Evolutionary conservation across 345 rosid species (phyloP).

Genomic region (Erodium maritimum): DNA sequence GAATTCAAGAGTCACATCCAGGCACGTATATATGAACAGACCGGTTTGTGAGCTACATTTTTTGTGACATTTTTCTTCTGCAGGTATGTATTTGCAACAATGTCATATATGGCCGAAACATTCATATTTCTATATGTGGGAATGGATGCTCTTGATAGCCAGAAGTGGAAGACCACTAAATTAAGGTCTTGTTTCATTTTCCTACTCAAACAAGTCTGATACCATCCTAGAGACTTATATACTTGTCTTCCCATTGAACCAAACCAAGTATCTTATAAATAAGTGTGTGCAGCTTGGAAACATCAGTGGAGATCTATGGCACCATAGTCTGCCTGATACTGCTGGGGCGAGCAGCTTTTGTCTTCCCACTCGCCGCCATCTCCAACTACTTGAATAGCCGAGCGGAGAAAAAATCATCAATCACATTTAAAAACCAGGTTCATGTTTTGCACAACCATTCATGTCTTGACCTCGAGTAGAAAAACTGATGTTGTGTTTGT

Average conservation of each 20-base stretch:
- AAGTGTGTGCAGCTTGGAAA: conserved; percentile 38
- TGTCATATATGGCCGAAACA: conserved; percentile 82
- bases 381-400: conserved; percentile 51
- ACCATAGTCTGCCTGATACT: conserved; percentile 40
- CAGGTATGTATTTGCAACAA: conserved; percentile 79
- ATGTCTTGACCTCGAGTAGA: too few relatives aligned
- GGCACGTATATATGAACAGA: conserved; percentile 22
- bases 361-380: conserved; percentile 60
- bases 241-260: too few relatives aligned
- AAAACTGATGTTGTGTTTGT: background rate
- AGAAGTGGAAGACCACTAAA: conserved; percentile 68
- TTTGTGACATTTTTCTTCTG: conserved; percentile 6
- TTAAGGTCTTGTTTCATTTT: conserved; percentile 32
- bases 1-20: conserved; percentile 70
- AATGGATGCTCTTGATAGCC: conserved; percentile 80
- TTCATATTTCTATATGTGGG: conserved; percentile 88
- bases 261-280: too few relatives aligned
- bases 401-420: conserved; percentile 24
- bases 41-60: too few relatives aligned
- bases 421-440: conserved; percentile 69
- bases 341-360: conserved; percentile 74
- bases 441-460: background rate
- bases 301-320: conserved; percentile 37
- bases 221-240: too few relatives aligned
- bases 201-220: too few relatives aligned